These are phyloP conservation scores for Boeremia lycopersici DNA, from an alignment of 2,329 filamentous ascomycete genomes.

Conservation along the genomic window DNA sequence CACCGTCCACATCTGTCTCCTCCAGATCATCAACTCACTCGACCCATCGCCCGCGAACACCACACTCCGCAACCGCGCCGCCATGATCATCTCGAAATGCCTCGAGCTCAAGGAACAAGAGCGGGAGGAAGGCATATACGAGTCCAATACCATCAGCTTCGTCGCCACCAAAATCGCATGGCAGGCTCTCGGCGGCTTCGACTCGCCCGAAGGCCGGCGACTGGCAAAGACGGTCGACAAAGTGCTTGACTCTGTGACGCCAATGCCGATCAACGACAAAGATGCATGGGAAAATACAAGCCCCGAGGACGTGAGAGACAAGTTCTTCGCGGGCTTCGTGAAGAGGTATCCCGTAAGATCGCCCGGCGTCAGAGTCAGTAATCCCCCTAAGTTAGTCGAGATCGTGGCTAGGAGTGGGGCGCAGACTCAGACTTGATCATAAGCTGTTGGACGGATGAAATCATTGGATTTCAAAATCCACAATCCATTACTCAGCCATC, in stretches of 20 bases:
- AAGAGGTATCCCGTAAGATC: not conserved
- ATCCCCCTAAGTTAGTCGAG: too few species aligned
- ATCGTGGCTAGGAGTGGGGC: too few species aligned
- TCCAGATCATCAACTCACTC: constrained; percentile 27
- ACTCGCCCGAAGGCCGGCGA: constrained; percentile 27
- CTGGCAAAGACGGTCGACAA: constrained; percentile 17
- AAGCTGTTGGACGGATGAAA: too few species aligned
- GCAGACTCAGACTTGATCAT: too few species aligned
- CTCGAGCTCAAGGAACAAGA: constrained; percentile 30
- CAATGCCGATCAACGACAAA: constrained; percentile 1
- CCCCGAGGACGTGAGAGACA: constrained; percentile 7
- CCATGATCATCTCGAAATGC: constrained; percentile 24
- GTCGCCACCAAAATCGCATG: constrained; percentile 36
- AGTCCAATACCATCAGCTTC: constrained; percentile 34
- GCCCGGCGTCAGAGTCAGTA: not conserved
- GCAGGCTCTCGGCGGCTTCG: constrained; percentile 32
- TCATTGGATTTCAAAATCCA: too few species aligned
- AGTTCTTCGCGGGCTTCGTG: constrained; percentile 6
- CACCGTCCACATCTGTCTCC: constrained; percentile 26
- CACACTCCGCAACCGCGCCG: constrained; percentile 24
- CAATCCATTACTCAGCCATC: too few species aligned
- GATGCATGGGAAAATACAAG: constrained; percentile 8
- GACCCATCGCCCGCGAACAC: constrained; percentile 21
- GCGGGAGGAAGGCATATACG: constrained; percentile 19
- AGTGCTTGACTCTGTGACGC: not conserved